Base-by-base conservation (phyloP, 108 stramenopile genomes). In the Fragilariopsis cylindrus region DNA sequence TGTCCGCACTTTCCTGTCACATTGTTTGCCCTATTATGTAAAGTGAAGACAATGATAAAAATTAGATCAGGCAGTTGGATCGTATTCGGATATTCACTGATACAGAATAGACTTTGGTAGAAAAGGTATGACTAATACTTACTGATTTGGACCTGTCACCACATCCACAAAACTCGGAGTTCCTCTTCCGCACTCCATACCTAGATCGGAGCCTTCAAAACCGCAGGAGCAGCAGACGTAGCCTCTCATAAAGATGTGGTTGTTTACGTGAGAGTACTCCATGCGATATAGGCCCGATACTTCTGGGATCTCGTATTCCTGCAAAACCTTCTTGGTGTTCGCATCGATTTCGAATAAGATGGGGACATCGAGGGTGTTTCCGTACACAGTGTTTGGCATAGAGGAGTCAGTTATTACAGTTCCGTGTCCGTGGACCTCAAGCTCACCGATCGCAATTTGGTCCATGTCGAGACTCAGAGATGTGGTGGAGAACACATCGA, bases 191-290 rank as follows among this genome's bases (percentile, higher is more conserved):
- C 57, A 57, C 30, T 57, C 57, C 8, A 57, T 15, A 15, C 57
- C 57, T 57, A 57, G 15, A 57, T 57, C 57, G 7, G 57, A 57
- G 57, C 57, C 57, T 21, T 57, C 57, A 21, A 57, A 57, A 57
- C 57, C 57, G 15, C 57, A 57, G 30, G 57, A 57, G 57, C 57
- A 57, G 57, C 57, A 57, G 30, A 15, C 57, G 30, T 57, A 57
- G 15, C 57, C 57, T 57, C 57, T 57, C 57, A 57, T 57, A 21
- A 57, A 57, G 7, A 9, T 57, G 0, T 57, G 57, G 15, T 21
- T 9, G 57, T 57, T 57, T 57, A 9, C 15, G 30, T 57, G 57
- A 57, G 57, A 57, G 57, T 21, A 57, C 1, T 57, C 57, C 57
- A 57, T 57, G 57, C 57, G 57, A 0, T 57, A 57, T 21, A 57